Base-by-base conservation (phyloP, 306 rosid species). In the Sechiopsis laciniata region DNA sequence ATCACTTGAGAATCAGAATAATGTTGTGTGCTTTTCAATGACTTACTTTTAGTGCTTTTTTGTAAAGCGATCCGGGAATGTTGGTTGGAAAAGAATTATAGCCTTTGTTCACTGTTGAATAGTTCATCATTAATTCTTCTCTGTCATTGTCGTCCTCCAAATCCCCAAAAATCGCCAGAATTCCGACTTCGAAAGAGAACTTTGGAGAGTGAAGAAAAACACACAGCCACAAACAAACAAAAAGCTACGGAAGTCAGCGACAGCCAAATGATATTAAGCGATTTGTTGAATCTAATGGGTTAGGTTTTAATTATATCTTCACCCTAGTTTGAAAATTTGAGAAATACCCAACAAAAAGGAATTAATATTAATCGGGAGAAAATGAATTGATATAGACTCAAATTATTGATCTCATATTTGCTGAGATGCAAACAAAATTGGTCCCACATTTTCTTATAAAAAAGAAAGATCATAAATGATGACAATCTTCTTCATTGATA, bases 181-280 rank as follows among this genome's bases (percentile, higher is more conserved):
- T 83, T 0, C 98, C 97, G 35, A 94, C 98, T 73, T 90, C 90
- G 51, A 94, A 94, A 65, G 97, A 90, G 58, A 80, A 80, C 95
- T 89, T 85, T 82, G 83, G 81, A 52, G 71, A 81, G 66, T 60
- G 45, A 60, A 60, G 45, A 14, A 60, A 24, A 60, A 29, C 20
- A 71, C 75, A 58, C 72, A 11, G 19, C 72, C 3, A 32, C 37
- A 32, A 67, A 45, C 22, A n/a, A 65, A 19, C 24, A 37, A 62
- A 29, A 2, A 51, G 29, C 53, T 42, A 20, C 45, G 17, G 9
- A 45, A 67, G 72, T 67, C 72, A 67, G 72, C 51, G 10, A 42
- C 5, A 46, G 3, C 50, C 50, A 46, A 65, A 10, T 16, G 42
- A 40, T n/a, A 64, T 29, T 29, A 37, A 63, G 16, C 46, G n/a